phyloP scores from a whole-genome alignment of 192 early-diverging fungal species.

The Gryganskiella cystojenkinii region DNA sequence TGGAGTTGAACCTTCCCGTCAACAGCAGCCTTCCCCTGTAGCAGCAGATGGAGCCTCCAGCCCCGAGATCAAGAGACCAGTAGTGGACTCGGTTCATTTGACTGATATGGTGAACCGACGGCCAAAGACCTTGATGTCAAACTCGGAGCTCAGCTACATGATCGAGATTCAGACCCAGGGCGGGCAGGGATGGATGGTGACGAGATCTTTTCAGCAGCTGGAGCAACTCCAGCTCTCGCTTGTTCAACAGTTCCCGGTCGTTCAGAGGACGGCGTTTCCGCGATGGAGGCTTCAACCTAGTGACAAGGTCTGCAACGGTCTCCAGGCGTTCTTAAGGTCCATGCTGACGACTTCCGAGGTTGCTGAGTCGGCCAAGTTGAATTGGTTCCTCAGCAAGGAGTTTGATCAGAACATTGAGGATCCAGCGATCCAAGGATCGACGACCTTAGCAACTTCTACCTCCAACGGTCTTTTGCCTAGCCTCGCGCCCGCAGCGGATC shows the following conservation, averaged over 20 bases:
- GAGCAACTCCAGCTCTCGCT: constrained; percentile 36
- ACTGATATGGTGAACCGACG: constrained; percentile 38
- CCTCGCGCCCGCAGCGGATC: constrained; percentile 14
- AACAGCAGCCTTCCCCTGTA: not conserved
- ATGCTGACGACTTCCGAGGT: constrained; percentile 44
- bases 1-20: not conserved
- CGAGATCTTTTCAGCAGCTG: constrained; percentile 41
- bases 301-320: constrained; percentile 43
- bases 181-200: constrained; percentile 48
- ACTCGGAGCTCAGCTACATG: constrained; percentile 38
- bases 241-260: constrained; percentile 35
- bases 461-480: not conserved
- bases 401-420: constrained; percentile 24
- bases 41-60: not conserved
- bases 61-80: too few species aligned
- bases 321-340: constrained; percentile 27
- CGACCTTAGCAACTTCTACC: not conserved
- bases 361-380: constrained; percentile 8
- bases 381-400: constrained; percentile 47
- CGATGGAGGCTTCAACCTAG: constrained; percentile 49
- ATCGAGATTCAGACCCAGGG: constrained; percentile 35
- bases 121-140: constrained; percentile 47
- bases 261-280: constrained; percentile 35
- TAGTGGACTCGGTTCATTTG: constrained; percentile 16
- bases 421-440: too few species aligned